phyloP scores from a whole-genome alignment of 2,329 filamentous ascomycete genomes.

The Pseudogymnoascus sp. region DNA sequence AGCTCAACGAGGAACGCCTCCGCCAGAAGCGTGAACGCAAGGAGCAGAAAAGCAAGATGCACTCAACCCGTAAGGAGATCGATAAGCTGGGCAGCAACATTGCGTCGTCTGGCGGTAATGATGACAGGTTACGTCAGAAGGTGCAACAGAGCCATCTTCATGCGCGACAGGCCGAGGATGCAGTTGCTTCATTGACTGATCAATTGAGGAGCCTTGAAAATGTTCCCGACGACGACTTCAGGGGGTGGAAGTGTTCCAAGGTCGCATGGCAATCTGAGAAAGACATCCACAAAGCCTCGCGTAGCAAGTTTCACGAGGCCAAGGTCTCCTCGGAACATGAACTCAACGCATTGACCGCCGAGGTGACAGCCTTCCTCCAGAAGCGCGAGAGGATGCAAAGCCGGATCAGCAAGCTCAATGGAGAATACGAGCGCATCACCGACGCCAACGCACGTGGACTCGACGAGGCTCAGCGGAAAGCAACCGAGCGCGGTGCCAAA shows the following conservation, averaged over 20 bases:
- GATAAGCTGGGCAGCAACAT: slow-evolving; percentile 60
- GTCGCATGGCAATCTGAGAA: slow-evolving; percentile 44
- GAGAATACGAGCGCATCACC: slow-evolving; percentile 61
- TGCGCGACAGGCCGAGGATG: slow-evolving; percentile 56
- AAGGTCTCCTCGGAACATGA: slow-evolving; percentile 56
- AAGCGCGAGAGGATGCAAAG: slow-evolving; percentile 66
- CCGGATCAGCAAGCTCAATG: slow-evolving; percentile 64
- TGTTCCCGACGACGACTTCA: slow-evolving; percentile 53
- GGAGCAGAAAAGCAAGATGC: slow-evolving; percentile 64
- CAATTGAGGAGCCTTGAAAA: slow-evolving; percentile 58
- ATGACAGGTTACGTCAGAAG: slow-evolving; percentile 69
- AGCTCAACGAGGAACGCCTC: slow-evolving; percentile 60
- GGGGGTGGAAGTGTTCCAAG: slow-evolving; percentile 43
- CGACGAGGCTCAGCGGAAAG: slow-evolving; percentile 28
- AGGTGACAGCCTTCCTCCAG: slow-evolving; percentile 53
- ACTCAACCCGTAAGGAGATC: slow-evolving; percentile 63
- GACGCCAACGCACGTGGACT: slow-evolving; percentile 55
- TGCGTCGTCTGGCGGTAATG: slow-evolving; percentile 60
- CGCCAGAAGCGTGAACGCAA: slow-evolving; percentile 64
- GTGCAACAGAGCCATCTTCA: slow-evolving; percentile 68
- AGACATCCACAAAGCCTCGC: slow-evolving; percentile 36
- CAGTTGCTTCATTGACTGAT: slow-evolving; percentile 43
- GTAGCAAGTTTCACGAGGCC: slow-evolving; percentile 49
- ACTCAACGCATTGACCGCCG: slow-evolving; percentile 53
- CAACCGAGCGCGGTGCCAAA: slow-evolving; percentile 22